Evolutionary conservation across 1,139 yeast genomes (phyloP).

Genomic region (Hyphopichia fennica): DNA sequence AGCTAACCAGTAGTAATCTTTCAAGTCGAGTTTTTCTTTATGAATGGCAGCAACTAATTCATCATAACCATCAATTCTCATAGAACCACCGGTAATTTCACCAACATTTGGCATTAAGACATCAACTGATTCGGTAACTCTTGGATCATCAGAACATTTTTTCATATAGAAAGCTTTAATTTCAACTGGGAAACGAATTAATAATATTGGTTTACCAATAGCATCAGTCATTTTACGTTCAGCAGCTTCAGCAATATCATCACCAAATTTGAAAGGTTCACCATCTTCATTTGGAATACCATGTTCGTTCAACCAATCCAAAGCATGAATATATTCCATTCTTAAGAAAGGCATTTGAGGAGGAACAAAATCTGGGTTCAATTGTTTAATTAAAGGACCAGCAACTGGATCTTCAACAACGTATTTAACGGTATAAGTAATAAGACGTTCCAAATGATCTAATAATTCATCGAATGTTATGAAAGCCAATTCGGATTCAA

Average conservation of each 20-base stretch:
- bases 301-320: conserved; percentile 96
- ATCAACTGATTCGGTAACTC: conserved; percentile 97
- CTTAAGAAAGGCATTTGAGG: conserved; percentile 89
- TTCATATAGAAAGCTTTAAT: conserved; percentile 98
- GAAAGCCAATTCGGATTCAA: conserved; percentile 92
- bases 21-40: conserved; percentile 83
- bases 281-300: conserved; percentile 94
- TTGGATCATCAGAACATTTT: conserved; percentile 83
- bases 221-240: conserved; percentile 98
- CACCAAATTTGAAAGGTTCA: conserved; percentile 90
- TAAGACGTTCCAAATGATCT: conserved; percentile 76
- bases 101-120: conserved; percentile 99
- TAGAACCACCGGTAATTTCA: conserved; percentile 97
- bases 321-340: conserved; percentile 86
- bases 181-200: conserved; percentile 94
- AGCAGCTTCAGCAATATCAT: conserved; percentile 98
- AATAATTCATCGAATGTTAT: conserved; percentile 83
- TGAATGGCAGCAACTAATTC: conserved; percentile 88
- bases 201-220: conserved; percentile 86
- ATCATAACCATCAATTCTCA: conserved; percentile 85
- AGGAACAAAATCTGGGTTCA: conserved; percentile 85
- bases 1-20: conserved; percentile 89
- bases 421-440: conserved; percentile 68
- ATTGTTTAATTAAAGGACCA: conserved; percentile 83
- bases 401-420: conserved; percentile 88